Percentiles rank a stretch among this genome's conserved stretches.
Evolutionary conservation across 2,329 filamentous ascomycete species (phyloP).

Genomic region (Fusarium sp.): DNA sequence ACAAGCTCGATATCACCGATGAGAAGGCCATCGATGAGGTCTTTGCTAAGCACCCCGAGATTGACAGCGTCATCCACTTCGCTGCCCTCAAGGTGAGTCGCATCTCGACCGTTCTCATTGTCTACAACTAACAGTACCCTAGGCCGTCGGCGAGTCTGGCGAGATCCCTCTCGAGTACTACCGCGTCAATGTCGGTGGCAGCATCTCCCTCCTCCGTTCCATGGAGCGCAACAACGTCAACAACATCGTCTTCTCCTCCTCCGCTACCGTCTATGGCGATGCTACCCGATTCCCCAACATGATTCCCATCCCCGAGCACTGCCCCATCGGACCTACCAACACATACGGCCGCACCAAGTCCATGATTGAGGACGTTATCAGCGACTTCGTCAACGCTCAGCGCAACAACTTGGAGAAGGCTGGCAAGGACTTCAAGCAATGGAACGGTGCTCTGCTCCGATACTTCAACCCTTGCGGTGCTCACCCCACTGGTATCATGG

Average conservation of each 20-base stretch:
- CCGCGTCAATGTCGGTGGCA: slow-evolving; percentile 94
- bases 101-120: not conserved
- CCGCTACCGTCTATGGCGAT: slow-evolving; percentile 97
- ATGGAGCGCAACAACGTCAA: slow-evolving; percentile 92
- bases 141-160: slow-evolving; percentile 95
- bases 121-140: slow-evolving; percentile 25
- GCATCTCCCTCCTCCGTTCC: slow-evolving; percentile 83
- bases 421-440: slow-evolving; percentile 80
- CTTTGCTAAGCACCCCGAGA: slow-evolving; percentile 88
- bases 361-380: slow-evolving; percentile 90
- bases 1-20: slow-evolving; percentile 89
- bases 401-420: slow-evolving; percentile 84
- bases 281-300: slow-evolving; percentile 96
- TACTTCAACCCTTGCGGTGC: slow-evolving; percentile 99
- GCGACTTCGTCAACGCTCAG: slow-evolving; percentile 88
- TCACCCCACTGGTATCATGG: slow-evolving; percentile 96
- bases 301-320: slow-evolving; percentile 98
- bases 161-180: slow-evolving; percentile 98
- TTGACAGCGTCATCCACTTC: slow-evolving; percentile 99
- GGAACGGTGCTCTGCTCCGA: slow-evolving; percentile 91
- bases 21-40: slow-evolving; percentile 85
- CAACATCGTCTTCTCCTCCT: slow-evolving; percentile 99
- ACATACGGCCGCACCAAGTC: slow-evolving; percentile 98
- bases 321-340: slow-evolving; percentile 96
- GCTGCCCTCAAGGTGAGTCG: slow-evolving; percentile 87